Base-by-base conservation (phyloP, 164 flowering plant species). In the Magnolia kwangsiensis region DNA sequence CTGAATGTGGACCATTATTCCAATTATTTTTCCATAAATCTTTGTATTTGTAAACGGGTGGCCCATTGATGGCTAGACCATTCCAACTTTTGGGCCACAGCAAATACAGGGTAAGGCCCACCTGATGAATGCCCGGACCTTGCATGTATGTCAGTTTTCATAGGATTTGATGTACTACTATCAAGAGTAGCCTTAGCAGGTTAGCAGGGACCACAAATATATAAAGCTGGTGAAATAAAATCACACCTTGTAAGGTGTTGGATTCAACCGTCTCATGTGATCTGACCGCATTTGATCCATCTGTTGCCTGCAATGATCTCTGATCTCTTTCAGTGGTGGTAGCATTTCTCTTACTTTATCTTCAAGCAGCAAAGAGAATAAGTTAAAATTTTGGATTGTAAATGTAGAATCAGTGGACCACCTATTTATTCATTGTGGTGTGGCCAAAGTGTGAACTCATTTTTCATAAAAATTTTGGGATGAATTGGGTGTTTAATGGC, bases 241-340 rank as follows among this genome's bases (percentile, higher is more conserved):
- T 24, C 71, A 3, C 10, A 96, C 99, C 97, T 96, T 96, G 88
- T 94, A 96, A 7, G 99, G 99, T 8, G 99, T 96, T 51, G 99
- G 98, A 79, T 96, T 96, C 66, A 96, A 82, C 80, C 96, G 86
- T 84, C 99, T 87, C 98, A 96, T 92, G 83, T 96, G 99, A 85
- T 96, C 99, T 29, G 97, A 88, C 29, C 98, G 89, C 98, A 96
- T 94, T 78, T 90, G 92, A 80, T 87, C 89, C 72, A 94, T 82
- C 85, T 94, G 99, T 55, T 86, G 80, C 24, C 94, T 91, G 86
- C 99, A 93, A 13, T 86, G 91, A 0, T 89, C 84, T 76, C 98
- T 89, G 27, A 88, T 89, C 73, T 85, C 85, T 59, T 84, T 84
- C 8, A 96, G 86, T 24, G 90, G 70, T 7, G 91, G 97, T 68